Percentiles rank a stretch among this genome's conserved stretches.
phyloP scores from a whole-genome alignment of 805 yeast genomes.

The Saturnispora sekii region DNA sequence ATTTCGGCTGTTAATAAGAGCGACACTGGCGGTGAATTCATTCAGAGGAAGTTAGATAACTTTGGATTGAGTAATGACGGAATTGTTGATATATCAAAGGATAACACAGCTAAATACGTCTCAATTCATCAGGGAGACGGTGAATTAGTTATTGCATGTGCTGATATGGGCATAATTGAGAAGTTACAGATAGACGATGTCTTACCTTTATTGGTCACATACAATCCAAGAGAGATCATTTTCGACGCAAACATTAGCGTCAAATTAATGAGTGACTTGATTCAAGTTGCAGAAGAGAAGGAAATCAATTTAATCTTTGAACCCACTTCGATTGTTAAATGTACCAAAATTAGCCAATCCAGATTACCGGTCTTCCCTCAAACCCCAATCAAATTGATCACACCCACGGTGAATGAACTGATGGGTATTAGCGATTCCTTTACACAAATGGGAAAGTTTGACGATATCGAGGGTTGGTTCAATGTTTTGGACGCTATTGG shows the following conservation, averaged over 20 bases:
- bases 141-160: slow-evolving; percentile 62
- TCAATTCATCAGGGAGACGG: slow-evolving; percentile 58
- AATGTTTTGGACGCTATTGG: slow-evolving; percentile 56
- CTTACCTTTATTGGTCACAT: slow-evolving; percentile 28
- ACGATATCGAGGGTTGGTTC: slow-evolving; percentile 62
- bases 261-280: slow-evolving; percentile 30
- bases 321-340: slow-evolving; percentile 68
- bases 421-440: slow-evolving; percentile 44
- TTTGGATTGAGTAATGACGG: slow-evolving; percentile 32
- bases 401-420: slow-evolving; percentile 67
- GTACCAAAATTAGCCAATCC: slow-evolving; percentile 35
- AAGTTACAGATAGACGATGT: slow-evolving; percentile 36
- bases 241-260: slow-evolving; percentile 61
- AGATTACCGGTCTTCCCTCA: slow-evolving; percentile 39
- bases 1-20: slow-evolving; percentile 48
- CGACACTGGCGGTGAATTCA: slow-evolving; percentile 43
- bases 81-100: slow-evolving; percentile 18
- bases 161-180: slow-evolving; percentile 73
- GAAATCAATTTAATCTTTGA: slow-evolving; percentile 43
- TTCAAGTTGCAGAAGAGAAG: slow-evolving; percentile 17
- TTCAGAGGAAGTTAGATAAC: slow-evolving; percentile 25
- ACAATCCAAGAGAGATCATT: slow-evolving; percentile 41
- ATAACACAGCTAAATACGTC: slow-evolving; percentile 59
- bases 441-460: slow-evolving; percentile 29
- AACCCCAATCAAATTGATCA: slow-evolving; percentile 35